Conservation (phyloP, 441 rosid species). For the Viola pubescens region DNA sequence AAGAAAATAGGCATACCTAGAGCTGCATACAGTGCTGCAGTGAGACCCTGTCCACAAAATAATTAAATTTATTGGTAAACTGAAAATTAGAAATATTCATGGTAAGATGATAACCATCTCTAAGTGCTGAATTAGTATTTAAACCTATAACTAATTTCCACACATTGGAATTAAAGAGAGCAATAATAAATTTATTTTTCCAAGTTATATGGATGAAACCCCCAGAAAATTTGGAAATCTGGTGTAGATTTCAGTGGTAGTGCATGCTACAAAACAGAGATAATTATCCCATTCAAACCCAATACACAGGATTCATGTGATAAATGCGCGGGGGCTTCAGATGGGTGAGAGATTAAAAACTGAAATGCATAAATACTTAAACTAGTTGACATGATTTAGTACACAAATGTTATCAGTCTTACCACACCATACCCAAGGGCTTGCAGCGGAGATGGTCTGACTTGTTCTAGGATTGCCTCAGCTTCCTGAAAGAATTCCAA, state of each 20-base stretch:
- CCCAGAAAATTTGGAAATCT: no score
- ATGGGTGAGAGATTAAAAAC: no score
- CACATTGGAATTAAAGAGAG: no score
- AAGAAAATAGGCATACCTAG: conserved; percentile 40
- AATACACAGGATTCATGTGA: neutral
- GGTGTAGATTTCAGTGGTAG: neutral
- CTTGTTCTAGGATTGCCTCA: conserved; percentile 81
- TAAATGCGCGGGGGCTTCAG: neutral
- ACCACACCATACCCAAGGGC: conserved; percentile 73
- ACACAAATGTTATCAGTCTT: conserved; percentile 21
- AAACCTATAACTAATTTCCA: no score
- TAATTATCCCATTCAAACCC: neutral
- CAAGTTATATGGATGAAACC: no score
- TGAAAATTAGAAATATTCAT: conserved; percentile 8
- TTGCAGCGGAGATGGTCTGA: conserved; percentile 79
- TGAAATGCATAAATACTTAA: no score
- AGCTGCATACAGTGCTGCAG: conserved; percentile 53
- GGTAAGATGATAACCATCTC: neutral
- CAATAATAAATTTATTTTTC: no score
- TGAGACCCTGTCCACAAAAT: conserved; percentile 47
- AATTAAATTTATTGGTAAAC: conserved; percentile 15
- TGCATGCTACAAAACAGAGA: neutral
- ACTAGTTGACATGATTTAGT: no score
- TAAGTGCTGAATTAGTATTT: no score
- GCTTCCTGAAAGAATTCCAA: conserved; percentile 56